Conservation (phyloP, 331 rosid species). For the Malus hybrid region DNA sequence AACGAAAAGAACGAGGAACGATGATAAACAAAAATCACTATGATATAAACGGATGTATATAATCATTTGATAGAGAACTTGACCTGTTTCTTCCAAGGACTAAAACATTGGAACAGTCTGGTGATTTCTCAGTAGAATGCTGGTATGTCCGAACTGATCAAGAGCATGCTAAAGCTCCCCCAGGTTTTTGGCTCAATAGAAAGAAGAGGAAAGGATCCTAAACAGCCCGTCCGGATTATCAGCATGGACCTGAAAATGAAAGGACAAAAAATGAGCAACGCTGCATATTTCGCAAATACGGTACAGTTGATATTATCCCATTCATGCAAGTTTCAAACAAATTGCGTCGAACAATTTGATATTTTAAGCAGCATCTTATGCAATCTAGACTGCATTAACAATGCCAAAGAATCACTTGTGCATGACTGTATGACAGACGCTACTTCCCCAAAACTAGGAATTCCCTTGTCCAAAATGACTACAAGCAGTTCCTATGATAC, state of each 20-base stretch:
- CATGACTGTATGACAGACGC: neutral
- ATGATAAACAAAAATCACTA: neutral
- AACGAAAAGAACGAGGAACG: neutral
- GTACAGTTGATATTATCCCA: neutral
- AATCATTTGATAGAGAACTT: neutral
- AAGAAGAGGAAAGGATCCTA: conserved; percentile 78
- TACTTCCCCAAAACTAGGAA: too few species aligned
- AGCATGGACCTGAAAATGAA: conserved; percentile 61
- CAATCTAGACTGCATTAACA: neutral
- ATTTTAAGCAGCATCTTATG: neutral
- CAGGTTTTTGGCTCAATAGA: conserved; percentile 30
- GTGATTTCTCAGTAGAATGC: neutral
- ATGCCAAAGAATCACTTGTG: neutral
- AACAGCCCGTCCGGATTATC: conserved; percentile 96
- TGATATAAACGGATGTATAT: neutral
- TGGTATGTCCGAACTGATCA: neutral
- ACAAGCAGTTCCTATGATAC: neutral
- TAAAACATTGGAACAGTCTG: neutral
- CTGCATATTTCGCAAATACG: neutral
- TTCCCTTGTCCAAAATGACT: neutral
- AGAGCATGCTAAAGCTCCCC: neutral
- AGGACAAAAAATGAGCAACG: neutral
- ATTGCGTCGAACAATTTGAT: neutral
- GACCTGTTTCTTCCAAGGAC: neutral
- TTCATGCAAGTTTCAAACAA: neutral